Evolutionary conservation across 2,329 filamentous ascomycete species (phyloP), one percentile per base, ranked within the genome.

Genomic region (Apiospora phragmitis): DNA sequence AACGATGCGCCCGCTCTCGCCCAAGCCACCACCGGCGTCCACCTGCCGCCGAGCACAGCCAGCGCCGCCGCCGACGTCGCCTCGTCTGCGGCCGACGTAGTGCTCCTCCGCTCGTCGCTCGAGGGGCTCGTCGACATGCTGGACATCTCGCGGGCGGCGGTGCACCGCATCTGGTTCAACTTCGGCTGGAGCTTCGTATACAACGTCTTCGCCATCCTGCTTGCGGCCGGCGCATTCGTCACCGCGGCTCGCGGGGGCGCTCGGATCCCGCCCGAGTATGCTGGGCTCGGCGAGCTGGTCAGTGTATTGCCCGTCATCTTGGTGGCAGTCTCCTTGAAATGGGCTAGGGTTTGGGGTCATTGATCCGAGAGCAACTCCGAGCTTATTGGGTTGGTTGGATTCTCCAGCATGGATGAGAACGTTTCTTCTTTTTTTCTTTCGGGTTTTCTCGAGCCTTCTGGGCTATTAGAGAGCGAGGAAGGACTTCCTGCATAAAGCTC

Each of bases 1-100:
- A 95, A 95, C 78, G 93, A 95, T 76, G 91, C 93, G 0, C 85
- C 89, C 3, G 93, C 93, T 0, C 85, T 95, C 2, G 89, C 92
- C 0, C 88, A 91, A 76, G 92, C 93, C 1, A 87, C 87, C 7
- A 86, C 95, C 38, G 93, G 93, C 38, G 84, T 94, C 0, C 91
- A 93, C 73, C 88, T 95, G 77, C 41, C 65, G 65, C 41, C 32
- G 16, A 29, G 24, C 32, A 9, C 65, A 5, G 24, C 26, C 66
- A 87, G 87, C 71, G 79, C 81, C 59, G 85, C 85, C 5, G 89
- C 86, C 1, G 92, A 94, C 70, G 84, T 94, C 1, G 91, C 93
- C 0, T 83, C 88, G 69, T 85, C 84, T 2, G 91, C 91, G 0
- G 91, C 93, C 0, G 92, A 94, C 74, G 89, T 92, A 0, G 88